phyloP scores from a whole-genome alignment of 1,139 yeast genomes.

The Blastobotrys illinoisensis region DNA sequence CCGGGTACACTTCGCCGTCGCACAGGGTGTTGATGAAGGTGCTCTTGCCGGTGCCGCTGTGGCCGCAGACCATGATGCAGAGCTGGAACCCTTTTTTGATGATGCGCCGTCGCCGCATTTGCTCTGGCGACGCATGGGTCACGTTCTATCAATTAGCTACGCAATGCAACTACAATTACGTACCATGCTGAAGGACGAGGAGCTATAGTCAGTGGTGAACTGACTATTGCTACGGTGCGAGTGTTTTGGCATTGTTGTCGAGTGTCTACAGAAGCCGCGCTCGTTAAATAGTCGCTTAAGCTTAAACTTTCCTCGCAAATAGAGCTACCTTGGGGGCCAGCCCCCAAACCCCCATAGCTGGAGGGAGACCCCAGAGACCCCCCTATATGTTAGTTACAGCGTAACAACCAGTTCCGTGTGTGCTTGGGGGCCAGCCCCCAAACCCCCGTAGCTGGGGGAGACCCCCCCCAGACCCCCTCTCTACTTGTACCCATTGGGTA shows the following conservation, averaged over 20 bases:
- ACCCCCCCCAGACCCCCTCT: too few relatives aligned
- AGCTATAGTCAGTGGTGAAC: neutral
- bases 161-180: too few relatives aligned
- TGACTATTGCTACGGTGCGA: neutral
- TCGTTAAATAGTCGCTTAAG: too few relatives aligned
- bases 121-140: slow-evolving; percentile 21
- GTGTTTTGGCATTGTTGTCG: neutral
- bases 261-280: neutral
- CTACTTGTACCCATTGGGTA: too few relatives aligned
- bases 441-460: too few relatives aligned
- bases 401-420: too few relatives aligned
- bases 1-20: slow-evolving; percentile 49
- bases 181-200: slow-evolving; percentile 1
- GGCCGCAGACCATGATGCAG: slow-evolving; percentile 72
- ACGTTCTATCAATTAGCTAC: neutral
- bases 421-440: too few relatives aligned
- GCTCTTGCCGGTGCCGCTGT: slow-evolving; percentile 75
- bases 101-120: slow-evolving; percentile 61
- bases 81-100: slow-evolving; percentile 82
- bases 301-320: too few relatives aligned
- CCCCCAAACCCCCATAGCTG: too few relatives aligned
- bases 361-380: too few relatives aligned
- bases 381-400: too few relatives aligned
- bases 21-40: slow-evolving; percentile 81
- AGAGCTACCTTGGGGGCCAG: too few relatives aligned